phyloP scores from a whole-genome alignment of 192 early-diverging fungal genomes.

The Pilobolus umbonatus region DNA sequence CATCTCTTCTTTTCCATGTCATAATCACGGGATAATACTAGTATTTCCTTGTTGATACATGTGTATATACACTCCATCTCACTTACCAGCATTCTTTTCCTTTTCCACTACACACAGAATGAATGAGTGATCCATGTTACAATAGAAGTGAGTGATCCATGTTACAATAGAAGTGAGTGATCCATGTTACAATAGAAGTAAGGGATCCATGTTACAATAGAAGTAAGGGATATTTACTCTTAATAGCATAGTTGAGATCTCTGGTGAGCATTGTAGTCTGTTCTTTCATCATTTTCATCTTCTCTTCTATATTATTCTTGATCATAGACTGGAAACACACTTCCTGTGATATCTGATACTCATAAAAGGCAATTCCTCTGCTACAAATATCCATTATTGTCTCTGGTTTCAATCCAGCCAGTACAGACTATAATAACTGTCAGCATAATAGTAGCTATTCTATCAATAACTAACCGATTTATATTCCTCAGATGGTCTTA shows the following conservation, averaged over 20 bases:
- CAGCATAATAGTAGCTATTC: neutral
- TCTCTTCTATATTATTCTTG: conserved; percentile 35
- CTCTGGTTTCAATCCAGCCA: conserved; percentile 61
- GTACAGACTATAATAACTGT: conserved; percentile 38
- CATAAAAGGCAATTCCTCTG: conserved; percentile 60
- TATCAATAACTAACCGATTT: conserved; percentile 42
- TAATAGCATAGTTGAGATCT: conserved; percentile 19
- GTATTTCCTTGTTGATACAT: neutral
- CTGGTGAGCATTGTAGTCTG: conserved; percentile 29
- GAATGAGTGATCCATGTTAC: neutral
- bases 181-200: neutral
- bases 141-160: neutral
- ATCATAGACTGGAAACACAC: conserved; percentile 34
- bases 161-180: neutral
- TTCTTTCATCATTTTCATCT: conserved; percentile 27
- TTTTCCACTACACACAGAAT: conserved; percentile 20
- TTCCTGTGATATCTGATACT: conserved; percentile 63
- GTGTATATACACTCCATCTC: neutral
- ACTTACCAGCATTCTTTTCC: conserved; percentile 18
- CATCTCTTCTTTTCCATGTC: conserved; percentile 35
- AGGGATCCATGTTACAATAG: neutral
- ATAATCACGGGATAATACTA: conserved; percentile 15
- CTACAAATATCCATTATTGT: conserved; percentile 61
- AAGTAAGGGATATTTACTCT: neutral
- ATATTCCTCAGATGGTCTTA: conserved; percentile 60